A percentile compares a stretch with the other conserved stretches of the same genome.
phyloP scores from a whole-genome alignment of 352 stramenopile species.

The Globisporangium abappressorium region DNA sequence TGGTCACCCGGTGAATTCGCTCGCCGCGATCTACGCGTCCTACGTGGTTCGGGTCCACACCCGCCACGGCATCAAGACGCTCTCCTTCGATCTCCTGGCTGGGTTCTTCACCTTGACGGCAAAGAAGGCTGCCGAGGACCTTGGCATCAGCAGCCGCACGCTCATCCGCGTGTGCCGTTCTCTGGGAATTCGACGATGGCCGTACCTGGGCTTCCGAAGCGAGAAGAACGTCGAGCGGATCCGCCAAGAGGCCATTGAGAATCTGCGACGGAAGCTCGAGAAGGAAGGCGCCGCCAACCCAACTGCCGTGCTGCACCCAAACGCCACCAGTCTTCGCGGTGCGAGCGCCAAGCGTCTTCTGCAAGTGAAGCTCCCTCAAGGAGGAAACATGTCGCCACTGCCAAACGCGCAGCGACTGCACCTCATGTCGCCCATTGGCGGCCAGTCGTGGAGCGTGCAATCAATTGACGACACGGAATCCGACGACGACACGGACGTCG shows the following conservation, averaged over 20 bases:
- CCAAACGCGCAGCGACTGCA: constrained; percentile 1
- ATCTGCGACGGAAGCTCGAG: constrained; percentile 68
- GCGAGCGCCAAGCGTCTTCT: constrained; percentile 73
- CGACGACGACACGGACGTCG: constrained; percentile 13
- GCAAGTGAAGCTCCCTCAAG: constrained; percentile 53
- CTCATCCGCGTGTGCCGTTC: constrained; percentile 77
- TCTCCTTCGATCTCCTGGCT: constrained; percentile 69
- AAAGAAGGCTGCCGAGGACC: constrained; percentile 72
- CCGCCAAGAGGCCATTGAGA: constrained; percentile 72
- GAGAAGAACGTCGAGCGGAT: constrained; percentile 81
- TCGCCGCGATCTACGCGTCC: constrained; percentile 47
- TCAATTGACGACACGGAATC: constrained; percentile 16
- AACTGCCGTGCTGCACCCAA: constrained; percentile 36
- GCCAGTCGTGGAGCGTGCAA: constrained; percentile 8
- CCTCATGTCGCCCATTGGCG: constrained; percentile 7
- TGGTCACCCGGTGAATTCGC: not conserved
- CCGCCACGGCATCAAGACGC: constrained; percentile 68
- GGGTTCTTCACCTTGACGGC: constrained; percentile 69
- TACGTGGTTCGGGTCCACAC: constrained; percentile 65
- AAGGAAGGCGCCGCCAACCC: constrained; percentile 37
- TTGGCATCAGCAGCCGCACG: constrained; percentile 74
- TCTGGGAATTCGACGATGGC: constrained; percentile 71
- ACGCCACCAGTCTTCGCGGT: constrained; percentile 49
- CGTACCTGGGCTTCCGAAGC: constrained; percentile 76
- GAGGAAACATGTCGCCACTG: constrained; percentile 17